These are phyloP conservation scores for Phlyctochytrium planicorne DNA, from an alignment of 192 early-diverging fungal genomes.

Conservation along the genomic window DNA sequence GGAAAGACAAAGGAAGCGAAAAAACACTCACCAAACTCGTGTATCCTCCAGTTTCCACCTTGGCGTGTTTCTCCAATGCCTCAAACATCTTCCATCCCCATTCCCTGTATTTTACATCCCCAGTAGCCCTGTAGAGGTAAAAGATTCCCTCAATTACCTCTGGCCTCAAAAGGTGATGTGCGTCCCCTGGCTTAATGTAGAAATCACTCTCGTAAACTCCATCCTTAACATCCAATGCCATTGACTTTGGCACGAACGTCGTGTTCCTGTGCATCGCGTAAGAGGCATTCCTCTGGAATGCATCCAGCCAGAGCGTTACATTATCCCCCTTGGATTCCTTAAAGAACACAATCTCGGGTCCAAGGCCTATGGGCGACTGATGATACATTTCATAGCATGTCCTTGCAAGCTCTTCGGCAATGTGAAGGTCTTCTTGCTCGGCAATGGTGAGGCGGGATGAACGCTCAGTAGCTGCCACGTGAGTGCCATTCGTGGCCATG, in stretches of 20 bases:
- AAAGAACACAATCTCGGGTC: conserved; percentile 84
- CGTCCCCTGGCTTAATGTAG: conserved; percentile 60
- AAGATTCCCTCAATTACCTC: conserved; percentile 91
- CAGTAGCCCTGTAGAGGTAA: conserved; percentile 81
- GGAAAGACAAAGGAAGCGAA: conserved; percentile 6
- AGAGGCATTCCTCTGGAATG: neutral
- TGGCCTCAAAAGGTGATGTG: conserved; percentile 80
- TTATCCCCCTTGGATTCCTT: neutral
- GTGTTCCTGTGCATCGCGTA: neutral
- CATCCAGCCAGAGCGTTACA: neutral
- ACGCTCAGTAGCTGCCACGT: conserved; percentile 33
- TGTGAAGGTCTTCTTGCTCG: conserved; percentile 50
- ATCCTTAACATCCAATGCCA: neutral
- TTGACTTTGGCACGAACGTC: neutral
- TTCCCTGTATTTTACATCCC: conserved; percentile 75
- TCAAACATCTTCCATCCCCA: conserved; percentile 81
- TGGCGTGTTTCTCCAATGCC: conserved; percentile 77
- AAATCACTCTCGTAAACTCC: conserved; percentile 51
- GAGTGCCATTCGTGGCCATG: conserved; percentile 63
- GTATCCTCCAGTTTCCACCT: conserved; percentile 61
- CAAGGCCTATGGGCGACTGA: conserved; percentile 73
- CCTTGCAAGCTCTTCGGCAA: conserved; percentile 75
- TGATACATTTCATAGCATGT: conserved; percentile 83
- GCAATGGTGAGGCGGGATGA: conserved; percentile 28
- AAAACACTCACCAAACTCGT: conserved; percentile 47